Percentiles rank a stretch among this genome's conserved stretches.
Evolutionary conservation across 176 grass and related monocot genomes (phyloP).

Genomic region (Cocos nucifera): DNA sequence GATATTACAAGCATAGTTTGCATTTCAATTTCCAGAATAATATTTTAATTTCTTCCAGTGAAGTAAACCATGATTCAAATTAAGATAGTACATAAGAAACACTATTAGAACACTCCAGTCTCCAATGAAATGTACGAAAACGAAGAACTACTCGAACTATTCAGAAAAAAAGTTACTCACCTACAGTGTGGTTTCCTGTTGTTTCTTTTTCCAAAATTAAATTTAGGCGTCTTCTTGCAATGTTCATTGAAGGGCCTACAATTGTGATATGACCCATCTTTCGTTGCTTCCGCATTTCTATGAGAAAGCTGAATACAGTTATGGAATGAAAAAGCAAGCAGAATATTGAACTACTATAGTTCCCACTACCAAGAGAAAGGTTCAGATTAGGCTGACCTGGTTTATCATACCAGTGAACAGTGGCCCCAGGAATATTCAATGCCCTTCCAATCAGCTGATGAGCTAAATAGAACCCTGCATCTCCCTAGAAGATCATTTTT

Average conservation of each 20-base stretch:
- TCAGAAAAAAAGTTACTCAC: not conserved
- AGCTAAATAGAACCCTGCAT: slow-evolving; percentile 53
- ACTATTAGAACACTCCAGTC: no score
- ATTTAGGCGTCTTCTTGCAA: slow-evolving; percentile 45
- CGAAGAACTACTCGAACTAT: no score
- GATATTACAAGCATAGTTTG: no score
- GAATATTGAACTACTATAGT: no score
- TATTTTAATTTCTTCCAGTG: no score
- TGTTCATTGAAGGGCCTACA: slow-evolving; percentile 62
- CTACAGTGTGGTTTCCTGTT: slow-evolving; percentile 12
- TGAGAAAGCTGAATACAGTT: slow-evolving; percentile 12
- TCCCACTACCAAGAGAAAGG: not conserved
- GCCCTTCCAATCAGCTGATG: slow-evolving; percentile 64
- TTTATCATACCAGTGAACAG: slow-evolving; percentile 92
- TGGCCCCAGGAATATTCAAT: slow-evolving; percentile 54
- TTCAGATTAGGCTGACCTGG: slow-evolving; percentile 49
- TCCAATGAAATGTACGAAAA: no score
- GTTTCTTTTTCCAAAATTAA: slow-evolving; percentile 50
- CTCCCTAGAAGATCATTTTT: slow-evolving; percentile 36
- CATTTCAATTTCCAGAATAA: no score
- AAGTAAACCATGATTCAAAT: no score
- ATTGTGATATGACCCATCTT: slow-evolving; percentile 98
- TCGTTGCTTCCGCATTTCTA: slow-evolving; percentile 74
- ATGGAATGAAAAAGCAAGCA: no score
- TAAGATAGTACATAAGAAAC: no score